These are phyloP conservation scores for Helicosporidium sp. DNA, from an alignment of 139 green algal genomes.

Conservation along the genomic window DNA sequence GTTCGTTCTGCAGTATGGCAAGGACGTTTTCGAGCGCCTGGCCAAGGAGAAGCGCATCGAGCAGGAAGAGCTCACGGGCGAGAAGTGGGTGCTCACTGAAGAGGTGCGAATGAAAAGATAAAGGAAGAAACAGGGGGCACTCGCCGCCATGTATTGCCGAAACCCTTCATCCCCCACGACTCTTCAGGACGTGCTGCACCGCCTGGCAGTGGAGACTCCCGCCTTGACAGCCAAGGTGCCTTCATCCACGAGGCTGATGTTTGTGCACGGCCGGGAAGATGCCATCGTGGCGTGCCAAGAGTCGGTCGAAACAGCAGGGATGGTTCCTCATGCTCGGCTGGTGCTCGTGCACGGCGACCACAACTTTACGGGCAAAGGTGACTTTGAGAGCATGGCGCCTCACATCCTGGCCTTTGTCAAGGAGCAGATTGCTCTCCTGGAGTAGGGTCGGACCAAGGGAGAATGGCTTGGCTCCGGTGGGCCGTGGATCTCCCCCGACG, in stretches of 20 bases:
- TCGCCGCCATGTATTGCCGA: background rate
- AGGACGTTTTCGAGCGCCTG: conserved; percentile 20
- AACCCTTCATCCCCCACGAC: background rate
- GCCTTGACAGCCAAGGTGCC: background rate
- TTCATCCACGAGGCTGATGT: background rate
- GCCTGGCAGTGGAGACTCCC: background rate
- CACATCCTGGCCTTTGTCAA: too few species aligned
- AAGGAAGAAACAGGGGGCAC: background rate
- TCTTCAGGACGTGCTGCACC: background rate
- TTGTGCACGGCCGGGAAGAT: conserved; percentile 6
- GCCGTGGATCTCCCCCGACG: too few species aligned
- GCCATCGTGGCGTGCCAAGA: conserved; percentile 6
- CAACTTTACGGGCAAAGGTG: too few species aligned
- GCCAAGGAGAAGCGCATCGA: conserved; percentile 5
- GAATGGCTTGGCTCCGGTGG: too few species aligned
- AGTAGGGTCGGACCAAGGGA: too few species aligned
- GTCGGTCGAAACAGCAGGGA: too few species aligned
- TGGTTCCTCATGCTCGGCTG: too few species aligned
- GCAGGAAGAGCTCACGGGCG: conserved; percentile 5
- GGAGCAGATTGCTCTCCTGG: too few species aligned
- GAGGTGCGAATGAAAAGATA: background rate
- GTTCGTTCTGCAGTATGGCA: conserved; percentile 19
- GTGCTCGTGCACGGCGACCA: too few species aligned
- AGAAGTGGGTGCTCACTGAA: conserved; percentile 19
- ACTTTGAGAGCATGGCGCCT: too few species aligned